Evolutionary conservation across 257 asterid species (phyloP).

Genomic region (Anisodus tanguticus): DNA sequence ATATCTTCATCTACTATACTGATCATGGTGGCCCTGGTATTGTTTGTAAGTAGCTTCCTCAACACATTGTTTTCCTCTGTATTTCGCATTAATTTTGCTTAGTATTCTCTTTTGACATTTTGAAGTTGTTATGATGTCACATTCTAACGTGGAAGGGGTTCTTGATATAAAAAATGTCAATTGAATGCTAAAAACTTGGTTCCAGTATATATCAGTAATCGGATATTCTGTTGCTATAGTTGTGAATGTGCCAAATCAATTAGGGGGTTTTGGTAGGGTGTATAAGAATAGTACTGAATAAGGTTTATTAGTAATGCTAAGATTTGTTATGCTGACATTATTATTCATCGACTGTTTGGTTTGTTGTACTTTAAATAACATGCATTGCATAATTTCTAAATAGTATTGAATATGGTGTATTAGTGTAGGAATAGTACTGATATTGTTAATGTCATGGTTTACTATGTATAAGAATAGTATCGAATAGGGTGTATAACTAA

Average conservation of each 20-base stretch:
- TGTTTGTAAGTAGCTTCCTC: slow-evolving; percentile 57
- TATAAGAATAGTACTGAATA: too few relatives aligned
- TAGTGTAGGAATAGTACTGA: too few relatives aligned
- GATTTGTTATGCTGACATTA: too few relatives aligned
- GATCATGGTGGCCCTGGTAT: slow-evolving; percentile 98
- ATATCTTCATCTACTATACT: slow-evolving; percentile 75
- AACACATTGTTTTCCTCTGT: neutral
- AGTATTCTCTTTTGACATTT: neutral
- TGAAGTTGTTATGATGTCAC: neutral
- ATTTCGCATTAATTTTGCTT: neutral
- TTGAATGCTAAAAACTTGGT: neutral
- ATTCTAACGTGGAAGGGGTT: neutral
- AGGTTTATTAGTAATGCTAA: too few relatives aligned
- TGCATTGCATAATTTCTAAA: too few relatives aligned
- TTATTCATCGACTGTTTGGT: too few relatives aligned
- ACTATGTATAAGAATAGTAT: too few relatives aligned
- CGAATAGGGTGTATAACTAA: too few relatives aligned
- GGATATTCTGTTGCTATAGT: neutral
- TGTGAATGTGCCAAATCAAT: neutral
- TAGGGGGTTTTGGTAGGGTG: too few relatives aligned
- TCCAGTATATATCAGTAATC: neutral
- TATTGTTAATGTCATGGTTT: too few relatives aligned
- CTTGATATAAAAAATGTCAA: neutral
- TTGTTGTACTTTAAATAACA: too few relatives aligned
- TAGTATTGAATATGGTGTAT: too few relatives aligned